Conservation (phyloP, 805 yeast genomes). For the Candida ponderosae region DNA sequence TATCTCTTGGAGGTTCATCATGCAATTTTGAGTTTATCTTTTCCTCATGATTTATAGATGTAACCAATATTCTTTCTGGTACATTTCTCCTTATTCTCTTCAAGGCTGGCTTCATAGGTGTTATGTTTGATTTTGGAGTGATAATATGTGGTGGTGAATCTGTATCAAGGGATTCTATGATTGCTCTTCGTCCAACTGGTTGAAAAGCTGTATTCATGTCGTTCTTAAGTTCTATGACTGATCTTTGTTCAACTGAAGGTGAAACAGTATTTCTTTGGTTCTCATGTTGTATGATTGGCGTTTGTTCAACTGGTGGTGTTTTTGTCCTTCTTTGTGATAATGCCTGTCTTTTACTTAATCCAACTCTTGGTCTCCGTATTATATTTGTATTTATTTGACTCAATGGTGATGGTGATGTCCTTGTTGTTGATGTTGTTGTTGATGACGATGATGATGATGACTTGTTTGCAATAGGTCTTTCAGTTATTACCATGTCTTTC, state of each 20-base stretch:
- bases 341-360: constrained; percentile 10
- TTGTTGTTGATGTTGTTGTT: not conserved
- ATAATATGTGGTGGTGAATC: too few relatives aligned
- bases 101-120: not conserved
- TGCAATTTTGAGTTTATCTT: not conserved
- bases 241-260: not conserved
- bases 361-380: constrained; percentile 8
- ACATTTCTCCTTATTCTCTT: not conserved
- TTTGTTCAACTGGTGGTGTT: not conserved
- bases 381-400: not conserved
- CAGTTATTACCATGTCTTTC: not conserved
- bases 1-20: not conserved
- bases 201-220: not conserved
- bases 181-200: not conserved
- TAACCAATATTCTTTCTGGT: not conserved
- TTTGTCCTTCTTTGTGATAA: constrained; percentile 5
- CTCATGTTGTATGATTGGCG: not conserved
- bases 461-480: too few relatives aligned
- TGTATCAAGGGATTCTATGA: not conserved
- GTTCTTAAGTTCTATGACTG: not conserved
- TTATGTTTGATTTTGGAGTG: not conserved
- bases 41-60: not conserved
- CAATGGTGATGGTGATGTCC: not conserved
- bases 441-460: too few relatives aligned
- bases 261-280: not conserved